Evolutionary conservation across 768 basidiomycete genomes (phyloP).

Genomic region (Sarcomyxa edulis): DNA sequence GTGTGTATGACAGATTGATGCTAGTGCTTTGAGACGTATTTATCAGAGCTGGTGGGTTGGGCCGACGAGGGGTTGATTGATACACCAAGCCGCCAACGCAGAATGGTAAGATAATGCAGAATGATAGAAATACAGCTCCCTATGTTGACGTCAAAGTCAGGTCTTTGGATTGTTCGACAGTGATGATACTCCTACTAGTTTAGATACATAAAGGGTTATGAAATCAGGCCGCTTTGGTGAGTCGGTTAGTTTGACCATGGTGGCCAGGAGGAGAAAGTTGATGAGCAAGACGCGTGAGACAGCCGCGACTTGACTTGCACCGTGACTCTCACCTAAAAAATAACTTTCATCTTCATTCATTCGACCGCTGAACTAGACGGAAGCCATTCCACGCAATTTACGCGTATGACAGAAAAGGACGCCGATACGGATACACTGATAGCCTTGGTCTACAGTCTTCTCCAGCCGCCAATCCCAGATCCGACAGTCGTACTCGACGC

Average conservation of each 20-base stretch:
- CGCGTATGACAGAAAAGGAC: conserved; percentile 5
- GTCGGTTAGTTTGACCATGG: conserved; percentile 4
- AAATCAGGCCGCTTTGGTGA: no score
- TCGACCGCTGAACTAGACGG: no score
- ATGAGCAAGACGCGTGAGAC: not conserved
- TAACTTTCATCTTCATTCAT: no score
- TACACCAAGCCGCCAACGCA: not conserved
- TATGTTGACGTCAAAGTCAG: no score
- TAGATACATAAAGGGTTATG: no score
- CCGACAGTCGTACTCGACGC: conserved; percentile 50
- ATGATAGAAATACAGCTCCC: not conserved
- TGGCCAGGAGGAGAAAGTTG: not conserved
- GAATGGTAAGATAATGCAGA: not conserved
- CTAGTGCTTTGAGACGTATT: no score
- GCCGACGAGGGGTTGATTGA: not conserved
- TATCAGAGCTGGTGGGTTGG: not conserved
- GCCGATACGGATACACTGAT: conserved; percentile 65
- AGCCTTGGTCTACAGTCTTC: conserved; percentile 59
- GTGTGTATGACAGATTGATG: no score
- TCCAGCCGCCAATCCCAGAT: conserved; percentile 27
- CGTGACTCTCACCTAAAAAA: no score
- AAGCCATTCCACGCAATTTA: no score
- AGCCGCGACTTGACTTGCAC: not conserved
- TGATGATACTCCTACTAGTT: no score
- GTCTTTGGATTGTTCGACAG: no score